Base-by-base conservation (phyloP, 257 asterid species). In the Capsicum baccatum region DNA sequence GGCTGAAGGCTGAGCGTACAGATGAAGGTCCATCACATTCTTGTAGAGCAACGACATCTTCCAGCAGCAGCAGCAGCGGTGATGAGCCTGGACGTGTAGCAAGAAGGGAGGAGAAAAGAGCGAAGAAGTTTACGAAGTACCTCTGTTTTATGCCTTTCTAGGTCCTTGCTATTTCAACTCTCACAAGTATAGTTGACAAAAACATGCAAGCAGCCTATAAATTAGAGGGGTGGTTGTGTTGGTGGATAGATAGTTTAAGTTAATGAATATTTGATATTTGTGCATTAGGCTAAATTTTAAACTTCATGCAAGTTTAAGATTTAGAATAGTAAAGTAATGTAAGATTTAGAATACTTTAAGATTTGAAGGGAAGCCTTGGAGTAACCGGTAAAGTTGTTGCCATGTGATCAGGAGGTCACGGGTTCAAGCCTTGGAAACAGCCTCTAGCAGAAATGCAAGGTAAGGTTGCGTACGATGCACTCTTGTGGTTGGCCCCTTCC, bases 131-230 rank as follows among this genome's bases (percentile, higher is more conserved):
- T 19, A 91, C 85, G 83, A 86, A 83, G 44, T 90, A 85, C 68
- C 85, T 92, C 63, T 94, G 98, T 85, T 90, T 91, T 86, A 67
- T 88, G 35, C 68, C 92, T 13, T 92, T 92, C 85, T 92, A 86
- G 84, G 70, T 52, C 83, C 9, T 50, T 14, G 14, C 12, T 6
- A 26, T 59, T 79, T 42, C 6, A 37, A 26, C 59, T 78, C 21
- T 48, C n/a, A 64, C 44, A 11, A 64, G 44, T 64, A 35, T 55
- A 67, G 37, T 55, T 19, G 37, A 55, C 3, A 9, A 10, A 56
- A 13, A 79, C 64, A 56, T 79, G 52, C 64, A 79, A 21, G 64
- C 17, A 79, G 54, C 52, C 21, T 57, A 79, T 68, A 79, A 10
- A 8, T 11, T 4, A 39, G 48, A 0, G 11, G 26, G 26, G 2